These are phyloP conservation scores for Trametes villosa DNA, from an alignment of 768 basidiomycete genomes.

Conservation along the genomic window DNA sequence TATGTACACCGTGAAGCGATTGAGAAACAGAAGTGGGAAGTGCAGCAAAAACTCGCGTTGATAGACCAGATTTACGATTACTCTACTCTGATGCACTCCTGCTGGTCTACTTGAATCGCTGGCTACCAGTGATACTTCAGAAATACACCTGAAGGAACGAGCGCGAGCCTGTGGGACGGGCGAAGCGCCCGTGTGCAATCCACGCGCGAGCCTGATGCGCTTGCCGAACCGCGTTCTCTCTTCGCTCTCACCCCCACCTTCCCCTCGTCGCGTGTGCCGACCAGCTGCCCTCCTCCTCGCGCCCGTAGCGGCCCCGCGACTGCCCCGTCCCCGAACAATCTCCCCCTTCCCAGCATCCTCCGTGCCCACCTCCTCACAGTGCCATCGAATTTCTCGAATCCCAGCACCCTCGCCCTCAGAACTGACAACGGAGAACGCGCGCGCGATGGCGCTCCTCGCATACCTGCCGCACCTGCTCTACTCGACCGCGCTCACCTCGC, in stretches of 20 bases:
- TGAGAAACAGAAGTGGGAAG: no score
- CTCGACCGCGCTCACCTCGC: conserved; percentile 65
- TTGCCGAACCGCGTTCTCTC: not conserved
- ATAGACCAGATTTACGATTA: no score
- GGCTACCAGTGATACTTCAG: no score
- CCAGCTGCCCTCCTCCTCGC: not conserved
- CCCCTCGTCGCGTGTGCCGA: not conserved
- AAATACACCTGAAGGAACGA: no score
- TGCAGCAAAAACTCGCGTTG: no score
- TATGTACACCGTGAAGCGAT: no score
- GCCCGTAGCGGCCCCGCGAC: not conserved
- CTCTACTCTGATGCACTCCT: no score
- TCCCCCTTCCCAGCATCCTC: not conserved
- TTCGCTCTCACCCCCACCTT: not conserved
- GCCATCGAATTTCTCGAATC: not conserved
- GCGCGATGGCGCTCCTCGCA: conserved; percentile 28
- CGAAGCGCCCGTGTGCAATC: no score
- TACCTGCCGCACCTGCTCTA: conserved; percentile 71
- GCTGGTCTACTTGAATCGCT: no score
- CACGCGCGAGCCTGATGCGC: no score
- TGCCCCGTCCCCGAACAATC: not conserved
- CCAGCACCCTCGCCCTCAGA: not conserved
- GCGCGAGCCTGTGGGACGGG: no score
- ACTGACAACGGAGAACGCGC: not conserved
- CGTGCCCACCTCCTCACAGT: not conserved